phyloP scores from a whole-genome alignment of 2,329 filamentous ascomycete genomes.

The Catunica adiposa region DNA sequence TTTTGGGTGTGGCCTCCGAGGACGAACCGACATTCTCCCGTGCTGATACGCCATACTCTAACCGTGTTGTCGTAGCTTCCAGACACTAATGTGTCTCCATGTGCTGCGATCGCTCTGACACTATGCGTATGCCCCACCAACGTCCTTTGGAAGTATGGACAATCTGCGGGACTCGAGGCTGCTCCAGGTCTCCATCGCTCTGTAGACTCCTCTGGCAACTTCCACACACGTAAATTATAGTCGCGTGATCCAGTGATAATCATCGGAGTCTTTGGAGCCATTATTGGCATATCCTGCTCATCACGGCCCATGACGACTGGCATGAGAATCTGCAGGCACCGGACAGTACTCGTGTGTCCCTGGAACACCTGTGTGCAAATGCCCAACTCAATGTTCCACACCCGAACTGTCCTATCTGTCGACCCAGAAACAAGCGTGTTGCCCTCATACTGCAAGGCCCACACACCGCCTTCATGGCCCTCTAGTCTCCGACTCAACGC shows the following conservation, averaged over 20 bases:
- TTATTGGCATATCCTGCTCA: conserved; percentile 55
- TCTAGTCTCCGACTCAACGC: conserved; percentile 67
- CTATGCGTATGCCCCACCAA: conserved; percentile 80
- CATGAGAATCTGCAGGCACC: conserved; percentile 87
- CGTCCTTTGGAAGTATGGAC: conserved; percentile 85
- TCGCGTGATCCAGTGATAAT: conserved; percentile 97
- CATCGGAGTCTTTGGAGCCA: conserved; percentile 85
- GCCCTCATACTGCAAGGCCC: conserved; percentile 91
- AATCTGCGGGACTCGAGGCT: conserved; percentile 50
- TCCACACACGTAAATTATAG: conserved; percentile 87
- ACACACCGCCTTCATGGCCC: conserved; percentile 92
- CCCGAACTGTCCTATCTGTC: conserved; percentile 92
- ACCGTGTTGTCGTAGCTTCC: conserved; percentile 94
- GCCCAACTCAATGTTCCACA: conserved; percentile 94
- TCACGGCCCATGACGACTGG: conserved; percentile 61
- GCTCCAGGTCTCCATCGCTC: conserved; percentile 57
- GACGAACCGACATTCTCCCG: conserved; percentile 70
- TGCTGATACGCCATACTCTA: conserved; percentile 93
- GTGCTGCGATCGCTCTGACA: conserved; percentile 85
- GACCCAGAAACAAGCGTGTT: conserved; percentile 92
- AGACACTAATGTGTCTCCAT: conserved; percentile 90
- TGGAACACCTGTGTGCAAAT: conserved; percentile 91
- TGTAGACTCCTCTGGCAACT: conserved; percentile 66
- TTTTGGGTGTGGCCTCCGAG: conserved; percentile 80
- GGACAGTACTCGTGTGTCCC: conserved; percentile 91